Base-by-base conservation (phyloP, 805 yeast species). In the Pichia manshurica region DNA sequence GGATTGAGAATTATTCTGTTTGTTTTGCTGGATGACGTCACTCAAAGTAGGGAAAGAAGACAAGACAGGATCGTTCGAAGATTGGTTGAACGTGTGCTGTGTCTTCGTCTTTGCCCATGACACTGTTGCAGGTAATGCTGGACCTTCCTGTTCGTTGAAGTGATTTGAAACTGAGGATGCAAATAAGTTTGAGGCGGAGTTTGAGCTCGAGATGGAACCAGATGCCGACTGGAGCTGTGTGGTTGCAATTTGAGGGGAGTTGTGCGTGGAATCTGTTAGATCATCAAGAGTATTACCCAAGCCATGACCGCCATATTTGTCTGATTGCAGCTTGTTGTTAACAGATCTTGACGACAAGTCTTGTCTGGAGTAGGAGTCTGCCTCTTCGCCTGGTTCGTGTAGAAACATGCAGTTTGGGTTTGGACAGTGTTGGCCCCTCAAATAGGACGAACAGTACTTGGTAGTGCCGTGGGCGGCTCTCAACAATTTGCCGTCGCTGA, bases 341-440 rank as follows among this genome's bases (percentile, higher is more conserved):
- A 77, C 79, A 52, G 80, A 81, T 63, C 86, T 84, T 3, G 93
- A 85, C 5, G 89, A 81, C 59, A 87, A 72, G 60, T 87, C 95
- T 61, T 87, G 89, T 66, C 96, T 81, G 23, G 96, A 87, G 68
- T 87, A 91, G 10, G 96, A 85, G 60, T 93, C 99, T 2, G 98
- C 98, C 66, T 93, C 99, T 71, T 93, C 99, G 50, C 99, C 99
- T 6, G 99, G 99, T 67, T 93, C 99, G 65, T 93, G 99, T 59
- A 93, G 74, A 61, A 93, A 93, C 99, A 93, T 93, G 75, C 99
- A 93, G 62, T 89, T 88, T 53, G 98, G 98, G 67, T 93, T 93
- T 50, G 96, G 99, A 69, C 99, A 93, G 9, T 93, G 84, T 64
- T 87, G 95, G 33, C 96, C 97, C 56, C 97, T 77, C 54, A 93